Evolutionary conservation across 129 eudicot species (phyloP).

Genomic region (Chrysanthemum lavandulifolium): DNA sequence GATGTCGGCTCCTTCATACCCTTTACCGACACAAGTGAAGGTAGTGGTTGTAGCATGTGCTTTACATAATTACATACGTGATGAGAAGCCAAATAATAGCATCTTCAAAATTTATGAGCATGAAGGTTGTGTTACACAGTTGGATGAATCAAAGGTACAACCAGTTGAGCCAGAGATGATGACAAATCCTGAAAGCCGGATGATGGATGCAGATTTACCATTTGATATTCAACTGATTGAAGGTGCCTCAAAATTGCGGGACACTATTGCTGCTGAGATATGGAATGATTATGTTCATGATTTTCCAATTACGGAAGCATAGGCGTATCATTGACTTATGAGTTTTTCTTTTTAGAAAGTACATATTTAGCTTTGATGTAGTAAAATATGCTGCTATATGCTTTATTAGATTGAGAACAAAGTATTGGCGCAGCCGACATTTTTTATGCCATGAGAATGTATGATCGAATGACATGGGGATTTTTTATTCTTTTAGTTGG

Average conservation of each 20-base stretch:
- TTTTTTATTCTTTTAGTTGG: no score
- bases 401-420: neutral
- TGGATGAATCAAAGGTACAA: slow-evolving; percentile 31
- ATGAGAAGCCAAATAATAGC: slow-evolving; percentile 46
- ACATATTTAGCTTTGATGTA: slow-evolving; percentile 15
- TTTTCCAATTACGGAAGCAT: slow-evolving; percentile 33
- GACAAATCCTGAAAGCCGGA: slow-evolving; percentile 28
- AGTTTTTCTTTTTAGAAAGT: slow-evolving; percentile 9
- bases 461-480: neutral
- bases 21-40: slow-evolving; percentile 57
- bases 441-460: neutral
- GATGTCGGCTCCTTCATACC: slow-evolving; percentile 61
- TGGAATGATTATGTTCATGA: slow-evolving; percentile 57
- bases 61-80: slow-evolving; percentile 53
- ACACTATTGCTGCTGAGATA: slow-evolving; percentile 50
- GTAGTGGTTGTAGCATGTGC: slow-evolving; percentile 60
- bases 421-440: no score
- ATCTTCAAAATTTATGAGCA: slow-evolving; percentile 48
- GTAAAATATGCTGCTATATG: neutral
- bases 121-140: slow-evolving; percentile 27
- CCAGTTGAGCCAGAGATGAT: slow-evolving; percentile 34
- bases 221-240: slow-evolving; percentile 38
- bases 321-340: neutral
- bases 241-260: slow-evolving; percentile 36
- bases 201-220: slow-evolving; percentile 34